Evolutionary conservation across 495 filamentous ascomycete species (phyloP).

Genomic region (Xylaria nigripes): DNA sequence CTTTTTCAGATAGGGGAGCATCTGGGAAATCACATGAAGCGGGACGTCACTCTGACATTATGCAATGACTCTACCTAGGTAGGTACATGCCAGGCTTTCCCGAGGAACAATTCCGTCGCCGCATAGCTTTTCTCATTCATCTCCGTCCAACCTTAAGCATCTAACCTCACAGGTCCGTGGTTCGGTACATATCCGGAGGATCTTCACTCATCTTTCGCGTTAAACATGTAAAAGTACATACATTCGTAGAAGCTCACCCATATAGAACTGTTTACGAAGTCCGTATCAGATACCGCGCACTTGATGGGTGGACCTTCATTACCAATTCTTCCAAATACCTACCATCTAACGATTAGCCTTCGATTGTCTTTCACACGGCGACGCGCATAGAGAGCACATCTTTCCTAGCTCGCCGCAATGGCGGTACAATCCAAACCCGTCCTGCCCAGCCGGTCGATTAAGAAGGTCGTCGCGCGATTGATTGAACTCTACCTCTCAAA

Average conservation of each 20-base stretch:
- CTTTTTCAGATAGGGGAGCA: background rate
- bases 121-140: background rate
- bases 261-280: background rate
- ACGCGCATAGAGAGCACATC: constrained; percentile 6
- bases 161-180: background rate
- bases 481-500: constrained; percentile 71
- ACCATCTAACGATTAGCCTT: background rate
- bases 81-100: constrained; percentile 20
- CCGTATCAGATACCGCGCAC: background rate
- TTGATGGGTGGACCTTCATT: constrained; percentile 2
- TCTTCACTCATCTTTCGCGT: background rate
- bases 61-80: too few species aligned
- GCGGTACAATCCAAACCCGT: constrained; percentile 74
- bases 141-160: background rate
- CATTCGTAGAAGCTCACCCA: background rate
- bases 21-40: constrained; percentile 25
- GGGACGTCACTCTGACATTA: constrained; percentile 22
- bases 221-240: constrained; percentile 18
- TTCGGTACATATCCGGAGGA: background rate
- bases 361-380: background rate
- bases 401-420: constrained; percentile 42
- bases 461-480: constrained; percentile 62
- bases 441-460: constrained; percentile 58
- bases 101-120: constrained; percentile 16
- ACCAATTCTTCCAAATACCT: background rate